Conservation (phyloP, 768 basidiomycete genomes). For the Phlebiopsis gigantea region DNA sequence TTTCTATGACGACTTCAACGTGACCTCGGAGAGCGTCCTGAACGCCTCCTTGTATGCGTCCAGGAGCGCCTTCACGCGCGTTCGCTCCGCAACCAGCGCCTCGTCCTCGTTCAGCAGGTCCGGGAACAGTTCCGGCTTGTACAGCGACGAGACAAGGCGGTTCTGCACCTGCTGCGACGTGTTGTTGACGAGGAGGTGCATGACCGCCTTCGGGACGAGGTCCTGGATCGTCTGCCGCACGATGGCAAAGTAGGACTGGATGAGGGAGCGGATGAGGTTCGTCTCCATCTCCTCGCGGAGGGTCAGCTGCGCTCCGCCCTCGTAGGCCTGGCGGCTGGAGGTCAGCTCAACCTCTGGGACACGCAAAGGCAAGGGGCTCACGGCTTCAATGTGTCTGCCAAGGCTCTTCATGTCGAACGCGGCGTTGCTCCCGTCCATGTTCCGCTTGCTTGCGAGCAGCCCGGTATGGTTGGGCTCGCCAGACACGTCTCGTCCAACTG, state of each 20-base stretch:
- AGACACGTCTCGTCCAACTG: constrained; percentile 61
- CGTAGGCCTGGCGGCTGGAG: constrained; percentile 43
- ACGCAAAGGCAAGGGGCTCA: constrained; percentile 40
- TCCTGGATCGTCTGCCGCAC: constrained; percentile 97
- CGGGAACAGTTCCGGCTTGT: constrained; percentile 90
- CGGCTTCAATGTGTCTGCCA: constrained; percentile 95
- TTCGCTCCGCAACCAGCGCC: constrained; percentile 86
- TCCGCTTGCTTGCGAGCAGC: constrained; percentile 60
- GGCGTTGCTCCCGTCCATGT: constrained; percentile 71
- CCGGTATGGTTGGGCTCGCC: constrained; percentile 38
- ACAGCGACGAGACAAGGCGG: constrained; percentile 87
- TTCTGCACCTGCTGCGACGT: constrained; percentile 98
- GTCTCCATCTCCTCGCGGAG: constrained; percentile 96
- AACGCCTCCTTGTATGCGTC: constrained; percentile 97
- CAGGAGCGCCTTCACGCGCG: constrained; percentile 88
- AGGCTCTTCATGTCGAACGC: constrained; percentile 99
- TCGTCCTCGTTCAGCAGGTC: constrained; percentile 96
- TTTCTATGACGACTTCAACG: no score
- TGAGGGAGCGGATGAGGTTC: constrained; percentile 87
- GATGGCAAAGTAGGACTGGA: constrained; percentile 93
- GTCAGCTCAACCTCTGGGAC: neutral
- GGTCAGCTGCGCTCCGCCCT: constrained; percentile 59
- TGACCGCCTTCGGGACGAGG: constrained; percentile 94
- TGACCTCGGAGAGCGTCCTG: no score
- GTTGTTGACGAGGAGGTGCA: constrained; percentile 96